Base-by-base conservation (phyloP, 164 flowering plant genomes). In the Umbellularia californica region DNA sequence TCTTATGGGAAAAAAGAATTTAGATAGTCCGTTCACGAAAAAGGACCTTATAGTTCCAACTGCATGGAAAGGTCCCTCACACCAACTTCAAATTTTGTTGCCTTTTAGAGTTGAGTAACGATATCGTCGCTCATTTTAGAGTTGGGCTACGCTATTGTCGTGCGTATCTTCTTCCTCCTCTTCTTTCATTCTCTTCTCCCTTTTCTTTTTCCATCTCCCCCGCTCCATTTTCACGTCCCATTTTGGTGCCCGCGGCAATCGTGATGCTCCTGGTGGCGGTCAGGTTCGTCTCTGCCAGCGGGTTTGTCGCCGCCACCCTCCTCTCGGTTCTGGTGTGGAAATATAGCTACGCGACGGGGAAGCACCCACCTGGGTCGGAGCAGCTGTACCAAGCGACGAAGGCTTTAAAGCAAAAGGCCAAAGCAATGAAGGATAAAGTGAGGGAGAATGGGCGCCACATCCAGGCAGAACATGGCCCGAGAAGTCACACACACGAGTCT, bases 381-480 rank as follows among this genome's bases (percentile, higher is more conserved):
- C 82, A 82, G 75, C 51, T 86, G 63, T 87, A 84, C 65, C 67
- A 69, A 0, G 89, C 89, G 3, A 28, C 82, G 22, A 47, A 17
- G 74, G 80, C 75, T 82, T 66, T 86, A 67, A 83, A 82, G 1
- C 70, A 74, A 20, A 86, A 79, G 81, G 85, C 86, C 0, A 60
- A 82, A 51, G 85, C 84, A 70, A 78, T 84, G 81, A 83, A 81
- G 81, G 87, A 86, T 71, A 75, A 73, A 73, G 87, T 86, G 3
- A 80, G 80, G 84, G 83, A 84, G 71, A 75, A 76, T 23, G 82
- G 85, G 27, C 83, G 83, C 65, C 74, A 77, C 75, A 78, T 77
- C 23, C 77, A 74, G 67, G 41, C 77, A 74, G 67, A 63, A 60
- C 58, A 64, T 35, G 66, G 75, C 75, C 14, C 41, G 15, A 66